Percentiles rank a stretch among this genome's conserved stretches.
Evolutionary conservation across 2,329 filamentous ascomycete species (phyloP).

Genomic region (Clonostachys solani): DNA sequence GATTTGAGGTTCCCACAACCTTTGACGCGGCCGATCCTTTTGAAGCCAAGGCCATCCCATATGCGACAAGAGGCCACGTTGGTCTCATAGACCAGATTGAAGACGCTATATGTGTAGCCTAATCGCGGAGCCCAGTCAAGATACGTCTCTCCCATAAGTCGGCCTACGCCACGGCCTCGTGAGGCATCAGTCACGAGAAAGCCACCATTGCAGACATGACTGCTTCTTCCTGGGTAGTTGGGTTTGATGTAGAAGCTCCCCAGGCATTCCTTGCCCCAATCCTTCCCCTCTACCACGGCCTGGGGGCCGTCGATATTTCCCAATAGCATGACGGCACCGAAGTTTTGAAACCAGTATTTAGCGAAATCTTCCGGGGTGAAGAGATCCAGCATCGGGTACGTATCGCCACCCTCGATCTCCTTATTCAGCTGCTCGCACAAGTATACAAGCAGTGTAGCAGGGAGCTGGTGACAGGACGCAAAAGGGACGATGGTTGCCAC

Average conservation of each 20-base stretch:
- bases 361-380: conserved; percentile 73
- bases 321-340: conserved; percentile 82
- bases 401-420: conserved; percentile 89
- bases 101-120: conserved; percentile 88
- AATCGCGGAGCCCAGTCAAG: conserved; percentile 75
- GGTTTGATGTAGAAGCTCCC: conserved; percentile 94
- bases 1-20: conserved; percentile 66
- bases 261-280: conserved; percentile 78
- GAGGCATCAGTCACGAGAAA: conserved; percentile 72
- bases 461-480: conserved; percentile 72
- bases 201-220: conserved; percentile 84
- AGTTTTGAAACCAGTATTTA: conserved; percentile 87
- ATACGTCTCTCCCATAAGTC: conserved; percentile 73
- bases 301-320: conserved; percentile 65
- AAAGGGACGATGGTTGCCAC: conserved; percentile 82
- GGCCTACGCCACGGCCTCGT: conserved; percentile 69
- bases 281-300: conserved; percentile 53
- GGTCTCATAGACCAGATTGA: conserved; percentile 92
- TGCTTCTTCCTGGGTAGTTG: conserved; percentile 87
- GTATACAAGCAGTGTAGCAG: conserved; percentile 68
- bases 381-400: conserved; percentile 81
- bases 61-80: conserved; percentile 87
- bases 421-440: conserved; percentile 81
- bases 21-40: conserved; percentile 81
- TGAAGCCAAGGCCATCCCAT: conserved; percentile 90